Evolutionary conservation across 2,329 filamentous ascomycete species (phyloP), one percentile per base, ranked within the genome.

Genomic region (Claviceps citrina): DNA sequence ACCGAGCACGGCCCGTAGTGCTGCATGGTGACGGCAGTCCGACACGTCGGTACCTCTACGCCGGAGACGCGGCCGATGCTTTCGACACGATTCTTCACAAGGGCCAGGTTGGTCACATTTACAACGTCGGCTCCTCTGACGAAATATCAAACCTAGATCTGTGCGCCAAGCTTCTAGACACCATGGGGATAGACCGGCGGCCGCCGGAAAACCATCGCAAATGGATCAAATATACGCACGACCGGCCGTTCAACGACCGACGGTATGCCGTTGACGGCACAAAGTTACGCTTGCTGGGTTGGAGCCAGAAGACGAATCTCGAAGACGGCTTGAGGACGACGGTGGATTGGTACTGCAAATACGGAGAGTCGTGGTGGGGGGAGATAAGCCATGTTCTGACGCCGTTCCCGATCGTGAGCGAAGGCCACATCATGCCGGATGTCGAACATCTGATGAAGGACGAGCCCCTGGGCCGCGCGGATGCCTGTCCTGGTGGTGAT

Each of bases 81-180:
- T 81, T 89, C 51, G 83, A 91, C 61, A 85, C 81, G 0, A 85
- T 91, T 51, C 68, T 91, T 19, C 84, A 91, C 67, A 78, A 76
- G 51, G 84, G 84, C 16, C 63, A 69, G 37, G 65, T 82, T 26
- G 82, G 82, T 1, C 78, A 86, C 51, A 74, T 83, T 44, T 91
- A 91, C 67, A 91, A 91, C 47, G 80, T 91, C 8, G 79, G 80
- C 33, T 87, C 84, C 0, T 70, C 72, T 44, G 80, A 86, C 54
- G 82, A 87, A 55, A 71, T 87, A 35, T 82, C 80, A 47, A 87
- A 87, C 54, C 63, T 81, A 15, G 67, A 77, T 3, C 66, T 89
- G 5, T 82, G 81, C 58, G 60, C 63, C 43, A 73, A 70, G 55
- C 65, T 89, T 15, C 66, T 87, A 20, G 63, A 66, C 25, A 66